Conservation (phyloP, 306 rosid genomes). For the Casuarina equisetifolia region DNA sequence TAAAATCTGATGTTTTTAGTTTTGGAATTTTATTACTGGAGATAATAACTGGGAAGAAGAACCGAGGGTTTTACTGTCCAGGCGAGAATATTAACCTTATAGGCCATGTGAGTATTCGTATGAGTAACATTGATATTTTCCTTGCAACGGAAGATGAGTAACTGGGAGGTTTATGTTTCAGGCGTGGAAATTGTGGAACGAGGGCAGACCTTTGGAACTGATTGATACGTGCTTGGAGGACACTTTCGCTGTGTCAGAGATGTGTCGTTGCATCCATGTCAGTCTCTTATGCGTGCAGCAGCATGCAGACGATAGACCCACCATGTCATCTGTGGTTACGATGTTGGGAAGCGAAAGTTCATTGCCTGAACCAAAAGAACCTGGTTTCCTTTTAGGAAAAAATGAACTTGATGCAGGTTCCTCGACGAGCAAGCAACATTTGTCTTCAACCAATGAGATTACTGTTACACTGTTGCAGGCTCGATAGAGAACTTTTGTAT, state of each 20-base stretch:
- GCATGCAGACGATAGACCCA: slow-evolving; percentile 57
- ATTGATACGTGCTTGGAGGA: slow-evolving; percentile 22
- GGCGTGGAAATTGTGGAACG: slow-evolving; percentile 46
- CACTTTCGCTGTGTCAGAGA: slow-evolving; percentile 25
- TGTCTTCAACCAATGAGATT: slow-evolving; percentile 42
- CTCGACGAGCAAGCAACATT: slow-evolving; percentile 32
- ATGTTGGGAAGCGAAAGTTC: slow-evolving; percentile 47
- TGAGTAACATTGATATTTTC: not conserved
- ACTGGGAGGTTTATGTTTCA: not conserved
- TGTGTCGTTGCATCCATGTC: slow-evolving; percentile 41
- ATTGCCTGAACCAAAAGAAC: slow-evolving; percentile 48
- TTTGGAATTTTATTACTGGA: slow-evolving; percentile 37
- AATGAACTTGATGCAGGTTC: slow-evolving; percentile 8
- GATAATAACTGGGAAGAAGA: slow-evolving; percentile 35
- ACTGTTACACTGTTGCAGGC: slow-evolving; percentile 43
- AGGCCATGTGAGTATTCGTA: slow-evolving; percentile 27
- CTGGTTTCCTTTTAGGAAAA: slow-evolving; percentile 37
- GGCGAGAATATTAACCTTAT: slow-evolving; percentile 24
- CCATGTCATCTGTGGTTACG: slow-evolving; percentile 50
- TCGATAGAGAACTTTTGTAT: slow-evolving; percentile 30
- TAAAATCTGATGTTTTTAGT: slow-evolving; percentile 42
- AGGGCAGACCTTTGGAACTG: slow-evolving; percentile 22
- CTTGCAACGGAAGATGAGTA: not conserved
- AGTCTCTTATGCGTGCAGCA: slow-evolving; percentile 56
- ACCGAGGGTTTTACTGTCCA: slow-evolving; percentile 21